Evolutionary conservation across 768 basidiomycete species (phyloP).

Genomic region (Lactarius sp.): DNA sequence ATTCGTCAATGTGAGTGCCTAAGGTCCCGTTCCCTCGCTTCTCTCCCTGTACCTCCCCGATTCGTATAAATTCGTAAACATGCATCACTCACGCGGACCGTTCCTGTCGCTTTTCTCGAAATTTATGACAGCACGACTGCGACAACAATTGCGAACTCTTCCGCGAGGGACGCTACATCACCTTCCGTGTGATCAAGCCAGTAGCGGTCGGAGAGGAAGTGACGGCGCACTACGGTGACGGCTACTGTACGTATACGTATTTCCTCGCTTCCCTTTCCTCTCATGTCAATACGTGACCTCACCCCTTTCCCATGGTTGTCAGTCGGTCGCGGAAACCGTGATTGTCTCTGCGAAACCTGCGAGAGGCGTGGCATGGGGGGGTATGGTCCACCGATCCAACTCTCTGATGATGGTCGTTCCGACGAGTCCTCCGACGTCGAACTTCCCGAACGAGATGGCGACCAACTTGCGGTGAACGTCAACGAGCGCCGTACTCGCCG

Average conservation of each 20-base stretch:
- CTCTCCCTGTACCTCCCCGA: constrained; percentile 13
- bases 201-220: constrained; percentile 82
- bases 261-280: constrained; percentile 25
- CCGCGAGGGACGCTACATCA: constrained; percentile 85
- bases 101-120: constrained; percentile 14
- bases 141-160: constrained; percentile 86
- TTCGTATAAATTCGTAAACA: constrained; percentile 20
- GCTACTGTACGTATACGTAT: constrained; percentile 63
- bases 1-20: constrained; percentile 76
- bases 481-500: constrained; percentile 78
- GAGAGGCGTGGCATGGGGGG: constrained; percentile 72
- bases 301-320: constrained; percentile 31
- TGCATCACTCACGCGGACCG: constrained; percentile 19
- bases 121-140: constrained; percentile 67
- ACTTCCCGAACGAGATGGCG: constrained; percentile 28
- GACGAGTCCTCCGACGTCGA: constrained; percentile 33
- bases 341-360: constrained; percentile 84
- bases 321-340: constrained; percentile 66
- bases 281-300: constrained; percentile 20
- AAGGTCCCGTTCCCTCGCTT: constrained; percentile 12
- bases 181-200: constrained; percentile 75
- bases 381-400: constrained; percentile 52
- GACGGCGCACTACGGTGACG: constrained; percentile 86
- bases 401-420: constrained; percentile 50
- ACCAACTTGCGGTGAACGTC: constrained; percentile 48